These are phyloP conservation scores for Endocarpon pusillum DNA, from an alignment of 495 filamentous ascomycete species.

Conservation along the genomic window DNA sequence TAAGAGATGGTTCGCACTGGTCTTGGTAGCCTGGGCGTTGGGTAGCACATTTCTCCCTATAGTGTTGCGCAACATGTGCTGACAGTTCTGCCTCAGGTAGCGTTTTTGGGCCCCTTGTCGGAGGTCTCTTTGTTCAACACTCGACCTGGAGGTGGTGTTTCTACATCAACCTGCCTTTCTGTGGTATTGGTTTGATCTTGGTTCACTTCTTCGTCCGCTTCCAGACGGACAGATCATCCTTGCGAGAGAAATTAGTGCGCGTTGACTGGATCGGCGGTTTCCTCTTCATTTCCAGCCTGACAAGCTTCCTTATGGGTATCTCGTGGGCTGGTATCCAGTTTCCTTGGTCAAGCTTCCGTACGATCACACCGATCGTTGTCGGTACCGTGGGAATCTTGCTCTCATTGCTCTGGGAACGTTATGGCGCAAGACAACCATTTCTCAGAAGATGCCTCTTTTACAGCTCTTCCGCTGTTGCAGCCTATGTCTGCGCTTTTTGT, in stretches of 20 bases:
- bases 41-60: no score
- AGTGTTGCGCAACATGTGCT: no score
- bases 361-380: constrained; percentile 28
- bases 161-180: constrained; percentile 45
- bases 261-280: constrained; percentile 26
- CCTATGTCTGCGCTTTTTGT: constrained; percentile 26
- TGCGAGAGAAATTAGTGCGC: constrained; percentile 9
- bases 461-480: constrained; percentile 10
- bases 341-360: constrained; percentile 26
- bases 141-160: constrained; percentile 67
- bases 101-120: constrained; percentile 37
- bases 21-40: no score
- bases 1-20: no score
- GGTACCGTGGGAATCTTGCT: constrained; percentile 16
- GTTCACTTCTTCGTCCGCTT: constrained; percentile 23
- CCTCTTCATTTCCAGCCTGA: constrained; percentile 28
- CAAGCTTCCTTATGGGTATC: constrained; percentile 34
- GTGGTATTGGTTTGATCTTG: constrained; percentile 31
- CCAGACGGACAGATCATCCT: constrained; percentile 8
- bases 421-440: constrained; percentile 30
- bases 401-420: constrained; percentile 23
- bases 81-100: no score
- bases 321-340: constrained; percentile 41
- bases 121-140: constrained; percentile 25
- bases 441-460: constrained; percentile 29